Evolutionary conservation across 1,139 yeast species (phyloP).

Genomic region (Scheffersomyces parashehatae): DNA sequence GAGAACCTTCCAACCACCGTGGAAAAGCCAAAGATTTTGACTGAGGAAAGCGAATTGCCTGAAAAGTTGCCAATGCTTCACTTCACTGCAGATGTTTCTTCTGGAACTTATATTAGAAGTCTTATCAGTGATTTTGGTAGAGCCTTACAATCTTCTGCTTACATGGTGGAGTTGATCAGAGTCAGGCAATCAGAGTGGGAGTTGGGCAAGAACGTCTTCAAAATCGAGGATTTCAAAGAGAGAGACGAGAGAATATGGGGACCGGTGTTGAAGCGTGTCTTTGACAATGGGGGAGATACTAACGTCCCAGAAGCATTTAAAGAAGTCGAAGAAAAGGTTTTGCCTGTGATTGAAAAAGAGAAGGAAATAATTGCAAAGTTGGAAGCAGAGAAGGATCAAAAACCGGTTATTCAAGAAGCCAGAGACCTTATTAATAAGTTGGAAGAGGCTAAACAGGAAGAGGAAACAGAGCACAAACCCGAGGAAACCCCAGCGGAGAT

Average conservation of each 20-base stretch:
- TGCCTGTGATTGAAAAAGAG: conserved; percentile 15
- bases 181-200: conserved; percentile 82
- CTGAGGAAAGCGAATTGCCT: conserved; percentile 27
- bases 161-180: conserved; percentile 84
- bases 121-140: conserved; percentile 86
- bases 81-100: conserved; percentile 77
- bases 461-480: conserved; percentile 3
- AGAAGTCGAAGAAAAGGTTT: conserved; percentile 12
- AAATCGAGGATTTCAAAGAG: conserved; percentile 61
- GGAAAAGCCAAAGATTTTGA: conserved; percentile 25
- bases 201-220: conserved; percentile 68
- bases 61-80: conserved; percentile 62
- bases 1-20: conserved; percentile 31
- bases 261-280: conserved; percentile 54
- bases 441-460: conserved; percentile 6
- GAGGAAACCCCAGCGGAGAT: conserved; percentile 8
- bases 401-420: neutral
- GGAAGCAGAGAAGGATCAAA: conserved; percentile 5
- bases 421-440: neutral
- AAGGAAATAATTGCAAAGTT: conserved; percentile 5
- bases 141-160: conserved; percentile 77
- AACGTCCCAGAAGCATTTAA: conserved; percentile 17
- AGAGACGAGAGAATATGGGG: conserved; percentile 68
- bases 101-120: conserved; percentile 94
- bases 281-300: conserved; percentile 34